Base-by-base conservation (phyloP, 148 eudicot genomes). In the Chenopodium berlandieri region DNA sequence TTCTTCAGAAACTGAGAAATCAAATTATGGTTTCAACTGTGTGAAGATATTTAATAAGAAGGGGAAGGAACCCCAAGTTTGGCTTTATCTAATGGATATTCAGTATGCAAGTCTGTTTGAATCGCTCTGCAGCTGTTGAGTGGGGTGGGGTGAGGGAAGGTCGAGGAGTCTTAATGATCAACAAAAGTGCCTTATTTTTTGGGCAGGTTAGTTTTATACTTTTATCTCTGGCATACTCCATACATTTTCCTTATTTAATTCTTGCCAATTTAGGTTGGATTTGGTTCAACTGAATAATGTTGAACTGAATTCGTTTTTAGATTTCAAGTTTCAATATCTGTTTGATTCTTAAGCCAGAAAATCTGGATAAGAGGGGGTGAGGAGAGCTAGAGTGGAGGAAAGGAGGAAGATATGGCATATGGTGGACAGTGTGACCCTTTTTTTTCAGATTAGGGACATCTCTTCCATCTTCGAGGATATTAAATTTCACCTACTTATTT, bases 151-250 rank as follows among this genome's bases (percentile, higher is more conserved):
- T 6, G 44, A 37, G 44, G 44, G 44, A 37, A 37, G 44, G 44
- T 37, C 44, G 7, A 7, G 44, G 0, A 37, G 94, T 86, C 90
- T 81, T 79, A 84, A 85, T 83, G 98, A 97, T 78, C 94, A 91
- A 81, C 93, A 90, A 6, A 91, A 79, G 81, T 91, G 93, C 88
- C 98, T 97, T 78, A 37, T 91, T 69, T 94, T 94, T 78, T 94
- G 99, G 98, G 94, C 97, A 90, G 99, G 99, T 96, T 79, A 78
- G 96, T 75, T 40, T 48, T 75, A 34, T 79, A 80, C 94, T 75
- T 40, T 48, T 75, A 34, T 78, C 66, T 56, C 23, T 68, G 32
- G 60, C 82, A 31, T 27, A 12, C 30, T 52, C 48, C 40, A 14
- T 56, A 56, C 14, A 10, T 66, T 71, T 31, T 50, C 46, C 46